phyloP scores from a whole-genome alignment of 495 filamentous ascomycete species.

The Podospora sp. region DNA sequence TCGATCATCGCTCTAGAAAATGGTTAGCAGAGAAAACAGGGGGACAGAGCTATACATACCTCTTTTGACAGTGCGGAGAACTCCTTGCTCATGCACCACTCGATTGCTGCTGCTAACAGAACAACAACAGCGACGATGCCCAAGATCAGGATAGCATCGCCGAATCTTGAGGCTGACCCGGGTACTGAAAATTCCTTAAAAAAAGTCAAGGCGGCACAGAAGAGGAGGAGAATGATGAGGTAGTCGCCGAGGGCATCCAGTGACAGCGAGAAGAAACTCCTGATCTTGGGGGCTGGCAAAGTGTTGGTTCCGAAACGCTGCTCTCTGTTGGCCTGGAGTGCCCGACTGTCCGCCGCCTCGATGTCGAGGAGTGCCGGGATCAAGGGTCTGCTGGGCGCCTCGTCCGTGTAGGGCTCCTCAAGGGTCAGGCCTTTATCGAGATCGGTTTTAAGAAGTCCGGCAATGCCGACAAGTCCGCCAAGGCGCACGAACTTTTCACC shows the following conservation, averaged over 20 bases:
- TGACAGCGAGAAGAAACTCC: constrained; percentile 61
- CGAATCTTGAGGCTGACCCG: neutral
- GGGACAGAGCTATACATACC: constrained; percentile 14
- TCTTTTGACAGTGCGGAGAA: constrained; percentile 59
- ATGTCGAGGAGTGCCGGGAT: neutral
- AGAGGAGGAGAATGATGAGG: neutral
- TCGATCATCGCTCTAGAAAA: constrained; percentile 62
- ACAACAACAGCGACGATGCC: neutral
- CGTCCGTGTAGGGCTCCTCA: neutral
- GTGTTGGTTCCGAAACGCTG: constrained; percentile 62
- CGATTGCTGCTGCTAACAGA: neutral
- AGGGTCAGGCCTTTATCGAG: neutral
- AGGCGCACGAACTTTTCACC: neutral
- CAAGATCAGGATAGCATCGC: neutral
- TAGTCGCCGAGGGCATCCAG: constrained; percentile 3
- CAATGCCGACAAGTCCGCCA: neutral
- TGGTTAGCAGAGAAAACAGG: constrained; percentile 9
- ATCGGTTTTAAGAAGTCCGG: neutral
- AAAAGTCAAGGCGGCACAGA: neutral
- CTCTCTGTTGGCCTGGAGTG: neutral
- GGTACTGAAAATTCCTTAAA: neutral
- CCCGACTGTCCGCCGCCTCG: neutral
- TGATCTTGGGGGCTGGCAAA: constrained; percentile 71
- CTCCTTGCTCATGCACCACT: neutral
- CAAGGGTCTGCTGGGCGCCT: neutral